Conservation (phyloP, 75 land plant genomes). For the Pinus tabuliformis region DNA sequence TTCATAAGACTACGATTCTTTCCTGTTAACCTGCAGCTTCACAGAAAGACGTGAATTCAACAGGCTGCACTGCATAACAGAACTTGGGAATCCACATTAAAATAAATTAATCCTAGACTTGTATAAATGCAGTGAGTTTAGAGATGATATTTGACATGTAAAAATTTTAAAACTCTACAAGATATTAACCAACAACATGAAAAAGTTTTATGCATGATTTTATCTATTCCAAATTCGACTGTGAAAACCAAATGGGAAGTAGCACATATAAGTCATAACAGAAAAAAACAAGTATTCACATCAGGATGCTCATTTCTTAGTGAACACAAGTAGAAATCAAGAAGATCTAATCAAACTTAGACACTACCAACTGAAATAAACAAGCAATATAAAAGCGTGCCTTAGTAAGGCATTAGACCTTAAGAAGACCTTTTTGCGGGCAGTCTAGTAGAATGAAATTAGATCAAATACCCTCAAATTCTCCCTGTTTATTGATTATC, state of each 20-base stretch:
- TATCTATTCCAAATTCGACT: not conserved
- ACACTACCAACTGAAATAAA: not conserved
- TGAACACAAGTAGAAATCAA: not conserved
- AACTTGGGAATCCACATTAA: not conserved
- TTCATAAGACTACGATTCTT: slow-evolving; percentile 28
- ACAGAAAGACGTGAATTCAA: not conserved
- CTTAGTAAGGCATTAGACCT: not conserved
- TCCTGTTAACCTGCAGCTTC: slow-evolving; percentile 36
- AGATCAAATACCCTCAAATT: too few species aligned
- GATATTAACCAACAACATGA: not conserved
- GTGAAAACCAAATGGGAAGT: not conserved
- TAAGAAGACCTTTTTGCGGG: not conserved
- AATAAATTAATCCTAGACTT: not conserved
- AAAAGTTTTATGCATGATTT: not conserved
- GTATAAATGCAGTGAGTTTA: not conserved
- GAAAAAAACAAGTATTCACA: not conserved
- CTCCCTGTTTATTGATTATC: too few species aligned
- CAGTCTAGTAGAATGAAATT: too few species aligned
- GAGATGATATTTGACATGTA: not conserved
- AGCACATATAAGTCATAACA: not conserved
- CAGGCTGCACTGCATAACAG: not conserved
- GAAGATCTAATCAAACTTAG: not conserved
- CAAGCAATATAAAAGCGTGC: not conserved
- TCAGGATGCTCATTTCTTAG: not conserved
- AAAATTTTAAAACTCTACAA: not conserved